These are phyloP conservation scores for Cochlearia excelsa DNA, from an alignment of 345 rosid species.

Conservation along the genomic window DNA sequence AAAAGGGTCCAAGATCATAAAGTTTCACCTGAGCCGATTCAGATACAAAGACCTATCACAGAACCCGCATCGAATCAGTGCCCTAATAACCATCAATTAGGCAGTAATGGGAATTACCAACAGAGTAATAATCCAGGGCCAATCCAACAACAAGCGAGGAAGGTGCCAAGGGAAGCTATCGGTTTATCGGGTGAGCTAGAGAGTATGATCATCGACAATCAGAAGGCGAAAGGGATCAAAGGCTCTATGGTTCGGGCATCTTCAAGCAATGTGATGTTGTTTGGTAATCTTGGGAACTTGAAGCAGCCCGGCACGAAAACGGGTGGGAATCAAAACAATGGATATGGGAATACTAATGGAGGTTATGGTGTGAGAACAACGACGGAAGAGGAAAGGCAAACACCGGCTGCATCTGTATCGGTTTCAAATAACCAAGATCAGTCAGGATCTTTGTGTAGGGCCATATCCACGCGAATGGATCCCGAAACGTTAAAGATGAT, in stretches of 20 bases:
- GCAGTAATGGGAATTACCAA: conserved; percentile 24
- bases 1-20: conserved; percentile 47
- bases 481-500: conserved; percentile 82
- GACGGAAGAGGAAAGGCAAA: conserved; percentile 35
- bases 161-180: conserved; percentile 49
- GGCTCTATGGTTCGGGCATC: conserved; percentile 70
- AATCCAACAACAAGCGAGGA: conserved; percentile 40
- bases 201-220: conserved; percentile 69
- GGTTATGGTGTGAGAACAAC: conserved; percentile 53
- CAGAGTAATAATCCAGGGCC: conserved; percentile 15
- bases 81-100: conserved; percentile 29
- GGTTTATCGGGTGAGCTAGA: conserved; percentile 90
- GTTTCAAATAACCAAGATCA: conserved; percentile 26
- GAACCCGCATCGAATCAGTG: conserved; percentile 35
- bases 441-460: conserved; percentile 65
- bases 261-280: conserved; percentile 74
- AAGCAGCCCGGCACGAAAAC: conserved; percentile 52
- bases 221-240: conserved; percentile 46
- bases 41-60: conserved; percentile 28
- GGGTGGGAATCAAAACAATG: conserved; percentile 39
- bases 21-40: conserved; percentile 33
- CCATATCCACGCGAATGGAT: conserved; percentile 86
- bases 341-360: conserved; percentile 38
- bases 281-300: conserved; percentile 74
- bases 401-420: conserved; percentile 19